Base-by-base conservation (phyloP, 106 monocot genomes). In the Dioscorea dumetorum region DNA sequence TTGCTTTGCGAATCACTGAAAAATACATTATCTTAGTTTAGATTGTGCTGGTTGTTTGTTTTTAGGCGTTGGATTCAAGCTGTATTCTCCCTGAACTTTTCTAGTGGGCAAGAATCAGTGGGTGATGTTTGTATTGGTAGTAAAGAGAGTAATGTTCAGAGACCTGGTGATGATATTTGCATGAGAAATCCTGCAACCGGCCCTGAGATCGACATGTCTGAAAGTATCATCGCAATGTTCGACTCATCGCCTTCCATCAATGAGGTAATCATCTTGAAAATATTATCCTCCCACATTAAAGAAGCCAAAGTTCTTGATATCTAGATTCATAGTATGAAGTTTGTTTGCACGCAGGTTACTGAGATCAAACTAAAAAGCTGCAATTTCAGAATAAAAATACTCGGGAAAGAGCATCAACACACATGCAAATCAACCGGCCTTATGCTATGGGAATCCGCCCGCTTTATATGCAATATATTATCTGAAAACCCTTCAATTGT, bases 61-160 rank as follows among this genome's bases (percentile, higher is more conserved):
- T 41, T 64, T 73, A 93, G 99, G 74, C 81, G 85, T 49, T 99
- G 99, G 99, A 85, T 99, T 82, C 99, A 99, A 82, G 99, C 90
- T 64, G 83, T 83, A 8, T 99, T 90, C 63, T 64, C 68, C 48
- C 58, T 24, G 10, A 60, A 24, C 12, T 56, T 68, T 35, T 24
- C 21, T 24, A 54, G 20, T 53, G 13, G 22, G 48, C 71, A 54
- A 12, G 7, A 21, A 23, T 69, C 50, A 57, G 28, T 15, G 49
- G 34, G 24, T 19, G 57, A 73, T 31, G 53, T 59, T 31, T 41
- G 65, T 61, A 7, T 12, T 70, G 17, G 48, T 53, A 22, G 48
- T 49, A 48, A 67, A 63, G 72, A 77, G 33, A 48, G 23, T 17
- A 31, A 21, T 21, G 73, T 54, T 49, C 48, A 71, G 48, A 63